A percentile compares a stretch with the other conserved stretches of the same genome.
phyloP scores from a whole-genome alignment of 148 eudicot genomes.

The Drosera capensis region DNA sequence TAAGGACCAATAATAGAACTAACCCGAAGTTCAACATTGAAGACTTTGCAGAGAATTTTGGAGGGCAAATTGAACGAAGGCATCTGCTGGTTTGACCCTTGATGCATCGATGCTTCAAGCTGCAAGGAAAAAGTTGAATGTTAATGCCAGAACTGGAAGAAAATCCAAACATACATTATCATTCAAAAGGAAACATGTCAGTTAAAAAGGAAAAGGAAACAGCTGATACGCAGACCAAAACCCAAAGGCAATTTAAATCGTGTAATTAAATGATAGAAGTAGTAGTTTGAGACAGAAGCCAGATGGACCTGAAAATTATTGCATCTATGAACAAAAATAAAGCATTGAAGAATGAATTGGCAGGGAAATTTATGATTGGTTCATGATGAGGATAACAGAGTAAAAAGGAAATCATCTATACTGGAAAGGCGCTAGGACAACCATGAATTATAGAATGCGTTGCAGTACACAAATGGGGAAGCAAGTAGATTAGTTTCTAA shows the following conservation, averaged over 20 bases:
- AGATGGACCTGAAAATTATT: too few species aligned
- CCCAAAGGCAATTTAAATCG: neutral
- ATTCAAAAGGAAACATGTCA: neutral
- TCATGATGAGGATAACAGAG: too few species aligned
- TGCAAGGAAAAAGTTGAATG: constrained; percentile 15
- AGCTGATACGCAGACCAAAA: neutral
- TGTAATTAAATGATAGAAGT: too few species aligned
- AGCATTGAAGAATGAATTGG: too few species aligned
- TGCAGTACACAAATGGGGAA: too few species aligned
- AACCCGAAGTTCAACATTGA: constrained; percentile 64
- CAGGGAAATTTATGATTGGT: too few species aligned
- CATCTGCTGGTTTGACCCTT: constrained; percentile 63
- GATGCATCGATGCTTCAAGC: constrained; percentile 90
- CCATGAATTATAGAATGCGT: too few species aligned
- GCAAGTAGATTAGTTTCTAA: neutral
- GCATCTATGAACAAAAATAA: too few species aligned
- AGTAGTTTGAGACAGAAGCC: too few species aligned
- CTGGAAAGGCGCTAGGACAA: too few species aligned
- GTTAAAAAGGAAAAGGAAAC: neutral
- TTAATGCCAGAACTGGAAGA: neutral
- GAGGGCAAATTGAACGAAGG: constrained; percentile 83
- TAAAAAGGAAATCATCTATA: too few species aligned
- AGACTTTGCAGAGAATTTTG: constrained; percentile 81
- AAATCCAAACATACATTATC: neutral
- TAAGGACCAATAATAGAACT: constrained; percentile 10